Base-by-base conservation (phyloP, 331 rosid species). In the Telfairia occidentalis region DNA sequence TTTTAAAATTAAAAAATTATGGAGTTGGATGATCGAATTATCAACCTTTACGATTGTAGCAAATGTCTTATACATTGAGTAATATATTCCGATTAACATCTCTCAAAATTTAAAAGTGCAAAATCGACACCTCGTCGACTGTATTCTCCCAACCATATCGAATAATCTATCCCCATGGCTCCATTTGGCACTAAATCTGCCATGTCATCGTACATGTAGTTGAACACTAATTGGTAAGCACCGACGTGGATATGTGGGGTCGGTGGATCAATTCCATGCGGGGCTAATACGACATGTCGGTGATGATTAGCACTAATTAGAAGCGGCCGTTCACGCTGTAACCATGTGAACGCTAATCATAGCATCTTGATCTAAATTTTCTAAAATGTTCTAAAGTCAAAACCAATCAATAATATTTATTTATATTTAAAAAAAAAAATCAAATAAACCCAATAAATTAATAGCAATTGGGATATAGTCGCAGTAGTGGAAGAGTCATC, bases 261-360 rank as follows among this genome's bases (percentile, higher is more conserved):
- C 34, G 30, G 50, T 38, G 52, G 73, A 23, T 11, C 5, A 6
- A 67, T 23, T 40, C 53, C 73, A 67, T 67, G 52, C 54, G 30
- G 13, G 23, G 18, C 21, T 23, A 43, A 43, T 21, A 40, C 35
- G 23, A 43, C 37, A 67, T 0, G 35, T 67, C 12, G 37, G 54
- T 24, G 12, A 67, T 46, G 58, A 70, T 70, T 45, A 26, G 0
- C 42, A 45, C 42, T 70, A 28, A 28, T 70, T 70, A 45, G 75
- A 70, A 26, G 38, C 12, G 42, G 21, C 53, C 21, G 15, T 65
- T 65, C 49, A 65, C 49, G 49, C 72, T 10, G 21, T 37, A 42
- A 24, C 58, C 75, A 70, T 70, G 75, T 70, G 75, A 70, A 7
- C 26, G 1, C 42, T 15, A 70, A 70, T 70, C 38, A 70, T 70